Conservation (phyloP, 768 basidiomycete genomes). For the Hypsizygus marmoreus region DNA sequence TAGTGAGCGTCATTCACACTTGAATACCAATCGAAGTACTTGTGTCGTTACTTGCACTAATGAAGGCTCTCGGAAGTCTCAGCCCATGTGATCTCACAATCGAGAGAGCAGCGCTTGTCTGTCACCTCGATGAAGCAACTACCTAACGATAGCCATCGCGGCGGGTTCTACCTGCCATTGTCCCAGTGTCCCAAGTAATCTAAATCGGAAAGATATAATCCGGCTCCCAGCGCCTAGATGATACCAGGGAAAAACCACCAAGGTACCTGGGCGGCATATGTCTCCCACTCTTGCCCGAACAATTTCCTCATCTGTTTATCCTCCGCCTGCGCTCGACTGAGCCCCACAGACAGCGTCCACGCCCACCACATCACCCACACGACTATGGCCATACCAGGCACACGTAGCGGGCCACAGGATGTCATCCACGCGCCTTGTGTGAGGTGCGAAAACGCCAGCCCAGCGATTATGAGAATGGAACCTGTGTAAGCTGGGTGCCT, state of each 20-base stretch:
- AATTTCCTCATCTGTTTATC: constrained; percentile 45
- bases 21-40: no score
- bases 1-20: no score
- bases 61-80: no score
- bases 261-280: constrained; percentile 40
- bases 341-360: constrained; percentile 43
- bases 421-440: constrained; percentile 42
- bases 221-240: constrained; percentile 14
- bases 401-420: constrained; percentile 30
- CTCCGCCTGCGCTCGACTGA: constrained; percentile 50
- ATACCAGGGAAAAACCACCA: constrained; percentile 53
- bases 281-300: constrained; percentile 47
- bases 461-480: constrained; percentile 43
- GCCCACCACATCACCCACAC: constrained; percentile 41
- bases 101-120: no score
- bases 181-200: no score
- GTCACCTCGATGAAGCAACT: no score
- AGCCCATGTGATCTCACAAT: no score
- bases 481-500: constrained; percentile 53
- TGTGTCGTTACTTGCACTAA: no score
- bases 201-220: constrained; percentile 2
- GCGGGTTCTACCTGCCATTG: no score
- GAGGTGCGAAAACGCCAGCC: constrained; percentile 41
- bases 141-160: no score
- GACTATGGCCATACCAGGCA: constrained; percentile 21